These are phyloP conservation scores for Pyrenochaeta sp. DNA, from an alignment of 2,329 filamentous ascomycete genomes.

Conservation along the genomic window DNA sequence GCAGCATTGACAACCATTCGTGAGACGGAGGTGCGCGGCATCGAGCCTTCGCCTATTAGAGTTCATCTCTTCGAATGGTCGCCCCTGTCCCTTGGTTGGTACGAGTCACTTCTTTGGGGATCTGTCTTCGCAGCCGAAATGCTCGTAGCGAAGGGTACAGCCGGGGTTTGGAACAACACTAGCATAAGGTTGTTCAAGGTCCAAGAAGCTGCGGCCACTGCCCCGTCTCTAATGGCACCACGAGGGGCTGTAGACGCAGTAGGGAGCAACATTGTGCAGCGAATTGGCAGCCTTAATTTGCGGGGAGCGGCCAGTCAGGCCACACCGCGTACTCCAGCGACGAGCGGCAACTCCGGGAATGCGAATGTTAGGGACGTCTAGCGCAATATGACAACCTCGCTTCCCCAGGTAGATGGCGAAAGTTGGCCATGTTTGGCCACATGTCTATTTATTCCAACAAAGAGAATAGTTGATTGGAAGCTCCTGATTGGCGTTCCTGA, in stretches of 20 bases:
- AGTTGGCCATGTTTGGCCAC: conserved; percentile 15
- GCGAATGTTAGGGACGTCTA: conserved; percentile 48
- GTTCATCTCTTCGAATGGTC: conserved; percentile 97
- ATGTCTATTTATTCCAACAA: conserved; percentile 15
- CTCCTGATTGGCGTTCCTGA: conserved; percentile 41
- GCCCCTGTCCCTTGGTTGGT: conserved; percentile 89
- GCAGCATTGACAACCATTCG: conserved; percentile 61
- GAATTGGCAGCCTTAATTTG: conserved; percentile 83
- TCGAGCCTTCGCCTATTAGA: conserved; percentile 77
- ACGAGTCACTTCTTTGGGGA: conserved; percentile 92
- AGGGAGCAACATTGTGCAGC: conserved; percentile 85
- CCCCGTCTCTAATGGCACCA: conserved; percentile 83
- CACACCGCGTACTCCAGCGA: conserved; percentile 23
- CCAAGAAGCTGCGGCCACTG: conserved; percentile 80
- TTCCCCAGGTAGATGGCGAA: conserved; percentile 14
- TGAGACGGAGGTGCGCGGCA: conserved; percentile 70
- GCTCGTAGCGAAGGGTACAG: conserved; percentile 83
- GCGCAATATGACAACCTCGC: conserved; percentile 8
- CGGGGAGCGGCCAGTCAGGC: conserved; percentile 50
- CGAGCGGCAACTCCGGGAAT: conserved; percentile 30
- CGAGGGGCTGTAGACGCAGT: conserved; percentile 93
- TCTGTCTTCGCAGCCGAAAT: conserved; percentile 92
- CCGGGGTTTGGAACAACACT: conserved; percentile 94
- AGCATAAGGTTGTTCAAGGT: conserved; percentile 87
- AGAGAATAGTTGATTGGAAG: background rate